Evolutionary conservation across 257 asterid species (phyloP).

Genomic region (Nicotiana noctiflora): DNA sequence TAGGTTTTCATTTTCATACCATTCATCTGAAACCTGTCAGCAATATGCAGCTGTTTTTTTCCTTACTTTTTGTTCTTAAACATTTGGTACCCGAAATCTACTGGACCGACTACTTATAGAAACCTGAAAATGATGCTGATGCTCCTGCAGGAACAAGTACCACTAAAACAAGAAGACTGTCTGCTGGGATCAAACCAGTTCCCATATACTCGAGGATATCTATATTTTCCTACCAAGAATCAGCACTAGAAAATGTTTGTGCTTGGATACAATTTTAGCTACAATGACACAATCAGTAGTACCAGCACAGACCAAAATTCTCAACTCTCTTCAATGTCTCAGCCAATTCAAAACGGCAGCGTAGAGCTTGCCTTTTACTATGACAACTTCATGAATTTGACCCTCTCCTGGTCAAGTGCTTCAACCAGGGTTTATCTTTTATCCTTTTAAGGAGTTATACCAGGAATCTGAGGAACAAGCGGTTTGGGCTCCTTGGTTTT

Average conservation of each 20-base stretch:
- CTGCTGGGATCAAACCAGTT: neutral
- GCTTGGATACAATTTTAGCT: neutral
- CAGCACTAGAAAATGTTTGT: neutral
- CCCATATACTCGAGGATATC: neutral
- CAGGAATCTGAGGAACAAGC: slow-evolving; percentile 64
- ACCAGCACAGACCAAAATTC: neutral
- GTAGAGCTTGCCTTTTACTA: neutral
- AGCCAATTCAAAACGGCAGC: neutral
- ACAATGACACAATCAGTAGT: neutral
- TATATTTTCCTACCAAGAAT: neutral
- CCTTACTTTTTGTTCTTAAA: too few relatives aligned
- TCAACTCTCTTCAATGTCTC: neutral
- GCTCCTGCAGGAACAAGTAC: neutral
- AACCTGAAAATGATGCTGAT: neutral
- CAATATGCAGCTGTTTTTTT: neutral
- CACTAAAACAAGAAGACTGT: neutral
- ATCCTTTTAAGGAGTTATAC: slow-evolving; percentile 49
- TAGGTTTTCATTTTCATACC: neutral
- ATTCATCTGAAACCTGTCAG: neutral
- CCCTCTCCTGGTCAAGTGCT: neutral
- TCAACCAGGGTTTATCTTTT: neutral
- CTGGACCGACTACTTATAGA: neutral
- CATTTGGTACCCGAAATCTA: neutral
- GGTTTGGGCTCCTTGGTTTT: slow-evolving; percentile 63
- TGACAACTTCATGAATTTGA: neutral